Conservation (phyloP, 2,329 filamentous ascomycete species). For the Cercospora sesami region DNA sequence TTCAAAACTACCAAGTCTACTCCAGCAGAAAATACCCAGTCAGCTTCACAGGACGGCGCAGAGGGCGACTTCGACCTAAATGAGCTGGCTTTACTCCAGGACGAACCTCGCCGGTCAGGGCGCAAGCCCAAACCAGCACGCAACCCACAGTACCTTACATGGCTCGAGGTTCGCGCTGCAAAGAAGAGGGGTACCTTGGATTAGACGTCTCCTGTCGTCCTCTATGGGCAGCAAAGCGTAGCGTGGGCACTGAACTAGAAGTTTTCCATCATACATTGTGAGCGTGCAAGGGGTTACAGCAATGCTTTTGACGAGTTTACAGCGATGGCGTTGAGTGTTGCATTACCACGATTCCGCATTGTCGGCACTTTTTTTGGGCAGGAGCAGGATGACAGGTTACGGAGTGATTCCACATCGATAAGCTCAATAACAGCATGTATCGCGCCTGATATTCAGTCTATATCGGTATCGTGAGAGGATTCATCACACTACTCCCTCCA, state of each 20-base stretch:
- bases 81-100: slow-evolving; percentile 41
- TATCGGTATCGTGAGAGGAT: slow-evolving; percentile 38
- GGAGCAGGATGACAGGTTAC: neutral
- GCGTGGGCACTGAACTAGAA: neutral
- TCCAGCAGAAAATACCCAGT: neutral
- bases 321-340: neutral
- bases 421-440: neutral
- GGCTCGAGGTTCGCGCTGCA: neutral
- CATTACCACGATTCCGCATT: neutral
- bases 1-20: neutral
- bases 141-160: slow-evolving; percentile 3
- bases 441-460: neutral
- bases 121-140: slow-evolving; percentile 94
- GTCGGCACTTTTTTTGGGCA: neutral
- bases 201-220: neutral
- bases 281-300: neutral
- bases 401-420: neutral
- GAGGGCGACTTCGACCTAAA: neutral
- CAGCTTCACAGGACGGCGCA: neutral
- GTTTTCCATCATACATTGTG: neutral
- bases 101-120: slow-evolving; percentile 89
- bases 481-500: slow-evolving; percentile 53
- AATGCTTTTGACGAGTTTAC: neutral
- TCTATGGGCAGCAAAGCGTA: neutral
- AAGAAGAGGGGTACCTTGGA: neutral